A percentile compares a stretch with the other conserved stretches of the same genome.
phyloP scores from a whole-genome alignment of 2,329 filamentous ascomycete species.

The Ambrosiella cleistominuta region DNA sequence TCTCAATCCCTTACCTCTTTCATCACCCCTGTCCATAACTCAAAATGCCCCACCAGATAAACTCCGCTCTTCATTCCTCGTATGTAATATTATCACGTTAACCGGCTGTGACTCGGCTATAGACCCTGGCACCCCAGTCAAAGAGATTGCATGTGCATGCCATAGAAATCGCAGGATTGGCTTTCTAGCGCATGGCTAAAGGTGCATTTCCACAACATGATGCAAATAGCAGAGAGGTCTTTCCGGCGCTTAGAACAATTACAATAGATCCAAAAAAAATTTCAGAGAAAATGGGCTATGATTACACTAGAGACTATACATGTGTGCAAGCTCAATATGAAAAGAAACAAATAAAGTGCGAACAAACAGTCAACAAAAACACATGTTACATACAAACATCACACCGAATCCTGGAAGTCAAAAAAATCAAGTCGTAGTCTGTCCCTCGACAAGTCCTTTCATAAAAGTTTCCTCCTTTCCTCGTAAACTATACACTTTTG shows the following conservation, averaged over 20 bases:
- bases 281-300: conserved; percentile 7
- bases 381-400: conserved; percentile 4
- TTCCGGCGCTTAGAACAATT: not conserved
- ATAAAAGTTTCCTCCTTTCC: not conserved
- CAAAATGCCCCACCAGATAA: not conserved
- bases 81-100: not conserved
- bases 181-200: no score
- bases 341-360: not conserved
- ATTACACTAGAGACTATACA: conserved; percentile 12
- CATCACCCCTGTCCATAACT: not conserved
- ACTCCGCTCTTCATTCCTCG: not conserved
- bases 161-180: no score
- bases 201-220: no score
- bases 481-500: not conserved
- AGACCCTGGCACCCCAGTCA: no score
- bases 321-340: not conserved
- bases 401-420: not conserved
- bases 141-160: no score
- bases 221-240: not conserved
- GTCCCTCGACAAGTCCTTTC: conserved; percentile 3
- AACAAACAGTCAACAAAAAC: conserved; percentile 5
- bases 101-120: not conserved
- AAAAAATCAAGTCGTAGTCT: conserved; percentile 4
- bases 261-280: not conserved
- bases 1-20: not conserved